phyloP scores from a whole-genome alignment of 1,284 basidiomycete species.

The Tilletia caries region DNA sequence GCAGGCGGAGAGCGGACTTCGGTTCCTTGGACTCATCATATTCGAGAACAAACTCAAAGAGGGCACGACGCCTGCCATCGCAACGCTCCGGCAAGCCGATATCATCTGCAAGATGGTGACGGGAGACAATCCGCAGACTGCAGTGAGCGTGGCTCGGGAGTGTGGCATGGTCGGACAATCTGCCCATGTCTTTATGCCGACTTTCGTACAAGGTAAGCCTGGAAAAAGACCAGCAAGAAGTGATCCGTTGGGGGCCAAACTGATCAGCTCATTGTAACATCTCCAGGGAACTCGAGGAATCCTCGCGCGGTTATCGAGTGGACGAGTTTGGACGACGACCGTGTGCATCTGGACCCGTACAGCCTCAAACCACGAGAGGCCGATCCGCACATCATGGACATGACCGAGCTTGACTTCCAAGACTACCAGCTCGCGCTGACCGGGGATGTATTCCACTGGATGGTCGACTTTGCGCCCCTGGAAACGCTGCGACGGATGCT shows the following conservation, averaged over 20 bases:
- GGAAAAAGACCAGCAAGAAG: background rate
- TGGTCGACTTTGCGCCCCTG: constrained; percentile 88
- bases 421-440: constrained; percentile 91
- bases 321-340: constrained; percentile 84
- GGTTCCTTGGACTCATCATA: constrained; percentile 91
- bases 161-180: constrained; percentile 84
- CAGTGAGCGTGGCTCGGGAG: constrained; percentile 93
- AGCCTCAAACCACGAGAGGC: constrained; percentile 61
- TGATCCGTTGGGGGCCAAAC: background rate
- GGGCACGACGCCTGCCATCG: constrained; percentile 86
- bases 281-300: constrained; percentile 63
- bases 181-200: constrained; percentile 84
- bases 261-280: background rate
- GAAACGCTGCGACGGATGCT: constrained; percentile 69
- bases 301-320: constrained; percentile 76
- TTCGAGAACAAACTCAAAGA: constrained; percentile 99
- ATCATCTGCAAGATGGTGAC: constrained; percentile 97
- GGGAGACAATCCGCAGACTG: constrained; percentile 93
- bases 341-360: constrained; percentile 82
- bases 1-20: constrained; percentile 84
- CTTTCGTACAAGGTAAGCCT: constrained; percentile 69
- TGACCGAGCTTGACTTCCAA: constrained; percentile 57
- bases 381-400: constrained; percentile 43
- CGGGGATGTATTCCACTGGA: constrained; percentile 98
- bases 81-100: constrained; percentile 81